These are phyloP conservation scores for Globomyces pollinis-pini DNA, from an alignment of 192 early-diverging fungal species.

Conservation along the genomic window DNA sequence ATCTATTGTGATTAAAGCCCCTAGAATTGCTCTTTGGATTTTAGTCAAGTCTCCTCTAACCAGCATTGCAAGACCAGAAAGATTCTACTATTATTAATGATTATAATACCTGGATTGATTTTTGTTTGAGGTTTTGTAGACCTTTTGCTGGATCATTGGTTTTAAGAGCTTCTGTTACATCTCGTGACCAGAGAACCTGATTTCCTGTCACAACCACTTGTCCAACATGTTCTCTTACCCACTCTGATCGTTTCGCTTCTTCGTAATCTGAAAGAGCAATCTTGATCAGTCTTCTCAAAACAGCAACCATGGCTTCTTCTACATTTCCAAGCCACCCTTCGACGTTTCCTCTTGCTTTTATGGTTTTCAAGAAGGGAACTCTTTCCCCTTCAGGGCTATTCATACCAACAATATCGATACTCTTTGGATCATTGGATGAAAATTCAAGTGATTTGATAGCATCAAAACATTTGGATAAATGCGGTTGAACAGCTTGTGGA, in stretches of 20 bases:
- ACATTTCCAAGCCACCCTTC: conserved; percentile 56
- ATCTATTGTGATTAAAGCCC: conserved; percentile 55
- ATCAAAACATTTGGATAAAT: conserved; percentile 56
- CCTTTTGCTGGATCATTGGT: conserved; percentile 29
- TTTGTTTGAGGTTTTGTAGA: conserved; percentile 31
- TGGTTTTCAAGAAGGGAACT: conserved; percentile 46
- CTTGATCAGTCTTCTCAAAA: conserved; percentile 43
- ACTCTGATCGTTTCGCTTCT: conserved; percentile 35
- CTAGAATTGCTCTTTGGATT: conserved; percentile 49
- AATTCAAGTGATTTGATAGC: conserved; percentile 55
- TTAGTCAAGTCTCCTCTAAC: conserved; percentile 52
- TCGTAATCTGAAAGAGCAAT: conserved; percentile 47
- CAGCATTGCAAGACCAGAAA: conserved; percentile 42
- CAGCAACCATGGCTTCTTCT: conserved; percentile 51
- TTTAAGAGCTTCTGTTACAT: conserved; percentile 45
- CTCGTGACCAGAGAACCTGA: conserved; percentile 47
- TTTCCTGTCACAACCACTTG: conserved; percentile 52
- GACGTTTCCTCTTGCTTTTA: conserved; percentile 61
- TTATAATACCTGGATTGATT: conserved; percentile 30
- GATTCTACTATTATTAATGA: conserved; percentile 19
- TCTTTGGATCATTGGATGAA: conserved; percentile 44
- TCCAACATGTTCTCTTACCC: conserved; percentile 53
- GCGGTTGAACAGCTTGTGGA: conserved; percentile 57
- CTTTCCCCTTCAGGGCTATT: conserved; percentile 49
- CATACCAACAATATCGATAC: conserved; percentile 53